Conservation (phyloP, 169 alveolate species). For the Babesia microti region DNA sequence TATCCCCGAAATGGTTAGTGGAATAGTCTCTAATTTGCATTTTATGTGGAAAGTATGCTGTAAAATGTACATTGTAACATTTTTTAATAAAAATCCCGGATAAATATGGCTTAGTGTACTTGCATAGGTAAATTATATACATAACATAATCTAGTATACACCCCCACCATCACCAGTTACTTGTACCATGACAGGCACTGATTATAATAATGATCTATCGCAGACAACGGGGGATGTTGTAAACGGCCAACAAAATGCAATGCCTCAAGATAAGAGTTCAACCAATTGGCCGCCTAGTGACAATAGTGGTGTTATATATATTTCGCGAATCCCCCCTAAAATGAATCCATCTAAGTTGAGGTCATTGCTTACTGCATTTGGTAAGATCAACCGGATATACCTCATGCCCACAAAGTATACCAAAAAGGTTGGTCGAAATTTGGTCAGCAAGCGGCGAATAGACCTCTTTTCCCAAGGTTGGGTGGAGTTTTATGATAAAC, state of each 20-base stretch:
- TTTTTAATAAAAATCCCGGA: too few species aligned
- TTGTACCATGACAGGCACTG: background rate
- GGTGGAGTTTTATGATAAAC: slow-evolving; percentile 77
- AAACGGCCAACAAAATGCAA: too few species aligned
- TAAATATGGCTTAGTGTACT: too few species aligned
- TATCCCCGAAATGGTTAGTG: background rate
- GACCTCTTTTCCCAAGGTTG: slow-evolving; percentile 73
- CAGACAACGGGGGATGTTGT: too few species aligned
- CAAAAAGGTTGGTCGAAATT: slow-evolving; percentile 41
- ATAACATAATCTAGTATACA: background rate
- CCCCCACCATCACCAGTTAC: background rate
- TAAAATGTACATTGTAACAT: too few species aligned
- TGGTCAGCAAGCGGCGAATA: slow-evolving; percentile 19
- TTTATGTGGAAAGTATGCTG: too few species aligned
- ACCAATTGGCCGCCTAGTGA: background rate
- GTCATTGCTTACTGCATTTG: slow-evolving; percentile 56
- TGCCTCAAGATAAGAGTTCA: background rate
- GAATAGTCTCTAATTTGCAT: background rate
- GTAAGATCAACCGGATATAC: slow-evolving; percentile 68
- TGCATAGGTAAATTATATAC: too few species aligned
- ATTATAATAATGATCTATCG: background rate
- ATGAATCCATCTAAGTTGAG: slow-evolving; percentile 70
- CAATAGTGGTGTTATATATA: slow-evolving; percentile 66
- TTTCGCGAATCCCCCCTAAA: slow-evolving; percentile 74
- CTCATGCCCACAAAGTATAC: slow-evolving; percentile 50